Evolutionary conservation across 495 filamentous ascomycete species (phyloP), one percentile per base, ranked within the genome.

Genomic region (Aeminium ludgeri): DNA sequence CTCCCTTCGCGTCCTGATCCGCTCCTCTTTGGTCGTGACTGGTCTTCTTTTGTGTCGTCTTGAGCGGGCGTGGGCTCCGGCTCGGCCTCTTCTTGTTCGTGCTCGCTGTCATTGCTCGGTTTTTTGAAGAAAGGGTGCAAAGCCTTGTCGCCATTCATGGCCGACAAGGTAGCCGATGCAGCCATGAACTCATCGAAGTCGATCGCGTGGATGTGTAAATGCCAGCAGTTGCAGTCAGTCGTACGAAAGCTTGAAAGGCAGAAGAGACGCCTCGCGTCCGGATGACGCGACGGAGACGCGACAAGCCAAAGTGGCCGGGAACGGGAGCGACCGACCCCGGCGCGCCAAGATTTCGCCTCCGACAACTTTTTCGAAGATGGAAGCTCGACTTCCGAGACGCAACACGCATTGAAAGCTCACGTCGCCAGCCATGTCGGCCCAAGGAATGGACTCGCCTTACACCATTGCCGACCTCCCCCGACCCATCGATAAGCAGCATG

Each of bases 81-180:
- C 38, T 30, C 27, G 34, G 12, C 19, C 6, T 36, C 36, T 4
- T 20, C 1, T 11, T 13, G 13, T 1, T 38, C 31, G 17, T 20
- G 7, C 11, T 25, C 35, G 4, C 27, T 25, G 15, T 23, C 20
- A 20, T 41, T 35, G 18, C 38, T 47, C 23, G 5, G 29, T 13
- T 28, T 53, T 0, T 40, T 36, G 41, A 62, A 62, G 51, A 62
- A 62, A 19, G 55, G 57, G 44, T 62, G 59, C 20, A 62, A 10
- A 17, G 19, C 36, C 38, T 41, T 52, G 31, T 53, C 59, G 15
- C 48, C 41, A 41, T 51, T 47, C 57, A 60, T 62, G 10, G 51
- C 53, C 18, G 50, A 34, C 12, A 45, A 46, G 16, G 59, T 44
- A 36, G 40, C 46, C 19, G 47, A 46, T 19, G 50, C 35, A 29